Conservation (phyloP, 2,329 filamentous ascomycete genomes). For the Neocucurbitaria cava region DNA sequence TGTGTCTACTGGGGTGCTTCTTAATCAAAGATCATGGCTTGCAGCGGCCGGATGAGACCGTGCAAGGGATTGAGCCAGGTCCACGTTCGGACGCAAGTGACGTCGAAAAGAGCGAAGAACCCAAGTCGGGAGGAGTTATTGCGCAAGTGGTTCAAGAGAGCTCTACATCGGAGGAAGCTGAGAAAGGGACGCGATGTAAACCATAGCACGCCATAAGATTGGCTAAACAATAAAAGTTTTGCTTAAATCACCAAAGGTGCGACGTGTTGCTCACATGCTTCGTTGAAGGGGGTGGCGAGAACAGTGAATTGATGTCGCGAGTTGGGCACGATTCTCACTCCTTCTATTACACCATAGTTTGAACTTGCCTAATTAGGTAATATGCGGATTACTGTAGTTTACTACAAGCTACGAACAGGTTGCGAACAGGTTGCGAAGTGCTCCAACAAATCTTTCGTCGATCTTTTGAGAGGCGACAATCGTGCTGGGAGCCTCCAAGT, state of each 20-base stretch:
- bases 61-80: background rate
- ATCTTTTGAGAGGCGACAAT: too few relatives aligned
- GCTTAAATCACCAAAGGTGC: background rate
- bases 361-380: too few relatives aligned
- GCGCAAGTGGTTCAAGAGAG: background rate
- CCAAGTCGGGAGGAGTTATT: background rate
- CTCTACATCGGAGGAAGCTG: background rate
- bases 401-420: too few relatives aligned
- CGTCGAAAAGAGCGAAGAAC: background rate
- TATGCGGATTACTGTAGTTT: too few relatives aligned
- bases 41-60: conserved; percentile 37
- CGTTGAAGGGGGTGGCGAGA: background rate
- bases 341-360: too few relatives aligned
- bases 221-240: background rate
- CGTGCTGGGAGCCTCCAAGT: too few relatives aligned
- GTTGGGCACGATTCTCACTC: too few relatives aligned
- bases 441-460: too few relatives aligned
- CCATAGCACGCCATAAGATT: background rate
- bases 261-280: background rate
- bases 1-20: conserved; percentile 59
- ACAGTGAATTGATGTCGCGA: background rate
- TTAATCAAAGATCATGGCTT: conserved; percentile 60
- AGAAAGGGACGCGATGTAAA: background rate
- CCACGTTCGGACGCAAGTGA: background rate
- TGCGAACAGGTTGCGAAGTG: too few relatives aligned